These are phyloP conservation scores for Xylaria sp. DNA, from an alignment of 495 filamentous ascomycete species.

Conservation along the genomic window DNA sequence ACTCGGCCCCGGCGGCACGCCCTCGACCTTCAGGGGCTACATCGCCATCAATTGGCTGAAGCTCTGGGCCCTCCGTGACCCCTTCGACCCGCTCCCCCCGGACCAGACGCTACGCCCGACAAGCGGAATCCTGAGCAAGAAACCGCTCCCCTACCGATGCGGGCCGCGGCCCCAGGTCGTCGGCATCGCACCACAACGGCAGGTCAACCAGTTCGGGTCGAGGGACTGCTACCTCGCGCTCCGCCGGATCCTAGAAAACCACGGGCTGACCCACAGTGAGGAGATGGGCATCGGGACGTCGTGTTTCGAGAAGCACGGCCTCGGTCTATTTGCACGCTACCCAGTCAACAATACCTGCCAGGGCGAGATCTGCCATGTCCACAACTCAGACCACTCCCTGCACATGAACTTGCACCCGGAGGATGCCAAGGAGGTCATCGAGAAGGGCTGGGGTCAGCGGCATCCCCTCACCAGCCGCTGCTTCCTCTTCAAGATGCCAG, in stretches of 20 bases:
- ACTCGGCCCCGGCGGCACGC: conserved; percentile 83
- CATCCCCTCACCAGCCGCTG: conserved; percentile 74
- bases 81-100: conserved; percentile 52
- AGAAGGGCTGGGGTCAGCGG: conserved; percentile 88
- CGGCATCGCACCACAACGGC: conserved; percentile 83
- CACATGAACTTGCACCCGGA: conserved; percentile 80
- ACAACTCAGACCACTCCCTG: conserved; percentile 74
- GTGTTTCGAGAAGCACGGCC: conserved; percentile 81
- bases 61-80: conserved; percentile 64
- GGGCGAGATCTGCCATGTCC: conserved; percentile 83
- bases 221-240: conserved; percentile 60
- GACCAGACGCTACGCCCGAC: conserved; percentile 45
- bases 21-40: conserved; percentile 75
- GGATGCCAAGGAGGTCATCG: conserved; percentile 77
- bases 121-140: conserved; percentile 45
- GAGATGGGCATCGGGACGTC: conserved; percentile 68
- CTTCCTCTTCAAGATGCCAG: conserved; percentile 58
- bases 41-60: conserved; percentile 69
- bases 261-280: conserved; percentile 56
- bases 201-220: conserved; percentile 69
- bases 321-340: conserved; percentile 70
- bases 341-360: conserved; percentile 69
- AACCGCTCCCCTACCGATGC: conserved; percentile 61
- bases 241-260: conserved; percentile 53
- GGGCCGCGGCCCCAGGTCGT: conserved; percentile 69